phyloP scores from a whole-genome alignment of 192 early-diverging fungal genomes.

The Coemansia furcata region DNA sequence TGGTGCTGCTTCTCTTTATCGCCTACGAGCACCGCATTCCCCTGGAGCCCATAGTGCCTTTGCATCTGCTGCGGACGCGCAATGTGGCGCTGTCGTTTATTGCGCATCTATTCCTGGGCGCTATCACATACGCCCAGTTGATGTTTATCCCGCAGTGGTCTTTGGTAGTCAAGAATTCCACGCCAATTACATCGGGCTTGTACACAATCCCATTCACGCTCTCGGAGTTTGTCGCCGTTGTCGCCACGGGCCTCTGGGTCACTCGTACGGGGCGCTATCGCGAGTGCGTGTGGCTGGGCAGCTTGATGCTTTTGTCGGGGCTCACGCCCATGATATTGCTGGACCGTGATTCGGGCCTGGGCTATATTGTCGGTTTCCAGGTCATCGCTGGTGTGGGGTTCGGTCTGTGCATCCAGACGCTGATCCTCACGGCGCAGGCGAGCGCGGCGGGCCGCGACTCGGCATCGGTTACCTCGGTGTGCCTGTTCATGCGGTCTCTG shows the following conservation, averaged over 20 bases:
- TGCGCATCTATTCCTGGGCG: constrained; percentile 17
- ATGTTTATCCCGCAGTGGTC: constrained; percentile 24
- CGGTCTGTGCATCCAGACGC: constrained; percentile 16
- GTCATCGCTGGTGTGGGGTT: constrained; percentile 12
- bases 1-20: constrained; percentile 44
- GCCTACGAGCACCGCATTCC: constrained; percentile 58
- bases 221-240: constrained; percentile 10
- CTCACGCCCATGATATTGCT: constrained; percentile 11
- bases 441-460: constrained; percentile 9
- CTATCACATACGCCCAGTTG: constrained; percentile 15
- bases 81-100: constrained; percentile 28
- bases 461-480: constrained; percentile 14
- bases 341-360: constrained; percentile 7
- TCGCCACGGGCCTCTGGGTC: neutral
- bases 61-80: constrained; percentile 53
- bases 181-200: constrained; percentile 19
- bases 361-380: constrained; percentile 10
- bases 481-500: constrained; percentile 18
- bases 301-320: neutral
- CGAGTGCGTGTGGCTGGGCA: constrained; percentile 20
- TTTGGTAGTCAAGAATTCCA: constrained; percentile 11
- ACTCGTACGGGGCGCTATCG: constrained; percentile 15
- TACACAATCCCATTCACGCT: constrained; percentile 15
- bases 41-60: constrained; percentile 63
- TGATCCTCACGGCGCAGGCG: constrained; percentile 19